phyloP scores from a whole-genome alignment of 2,329 filamentous ascomycete species.

The Diaporthe velutina region DNA sequence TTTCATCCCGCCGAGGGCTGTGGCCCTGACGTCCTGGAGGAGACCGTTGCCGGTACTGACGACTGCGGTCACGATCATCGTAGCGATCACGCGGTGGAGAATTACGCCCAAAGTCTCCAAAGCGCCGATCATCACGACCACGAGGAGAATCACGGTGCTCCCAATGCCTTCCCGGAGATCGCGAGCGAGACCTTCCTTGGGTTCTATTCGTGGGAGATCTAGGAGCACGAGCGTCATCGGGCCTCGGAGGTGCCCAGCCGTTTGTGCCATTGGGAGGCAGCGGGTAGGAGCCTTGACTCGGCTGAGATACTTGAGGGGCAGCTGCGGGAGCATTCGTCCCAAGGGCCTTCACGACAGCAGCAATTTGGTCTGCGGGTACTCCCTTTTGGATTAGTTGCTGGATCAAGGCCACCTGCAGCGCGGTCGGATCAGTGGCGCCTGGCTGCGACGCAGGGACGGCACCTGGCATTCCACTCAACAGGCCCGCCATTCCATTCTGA shows the following conservation, averaged over 20 bases:
- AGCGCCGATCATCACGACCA: constrained; percentile 75
- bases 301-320: constrained; percentile 52
- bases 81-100: constrained; percentile 70
- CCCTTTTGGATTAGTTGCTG: constrained; percentile 82
- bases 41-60: constrained; percentile 87
- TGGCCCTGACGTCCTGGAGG: constrained; percentile 77
- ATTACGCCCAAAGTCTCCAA: constrained; percentile 80
- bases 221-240: constrained; percentile 68
- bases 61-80: constrained; percentile 67
- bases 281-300: constrained; percentile 57
- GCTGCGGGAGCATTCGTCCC: constrained; percentile 51
- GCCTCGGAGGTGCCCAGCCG: constrained; percentile 52
- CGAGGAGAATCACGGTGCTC: constrained; percentile 75
- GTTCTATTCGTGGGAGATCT: constrained; percentile 71
- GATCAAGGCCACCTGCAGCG: constrained; percentile 80
- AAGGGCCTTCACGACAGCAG: constrained; percentile 67
- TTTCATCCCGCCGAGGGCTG: constrained; percentile 59
- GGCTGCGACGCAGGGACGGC: constrained; percentile 52
- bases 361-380: constrained; percentile 83
- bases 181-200: constrained; percentile 78
- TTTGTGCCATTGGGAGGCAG: constrained; percentile 44
- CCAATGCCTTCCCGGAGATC: constrained; percentile 83
- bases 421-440: constrained; percentile 59
- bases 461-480: constrained; percentile 51
- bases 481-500: constrained; percentile 50